phyloP scores from a whole-genome alignment of 1,284 basidiomycete genomes.

The Malassezia vespertilionis region DNA sequence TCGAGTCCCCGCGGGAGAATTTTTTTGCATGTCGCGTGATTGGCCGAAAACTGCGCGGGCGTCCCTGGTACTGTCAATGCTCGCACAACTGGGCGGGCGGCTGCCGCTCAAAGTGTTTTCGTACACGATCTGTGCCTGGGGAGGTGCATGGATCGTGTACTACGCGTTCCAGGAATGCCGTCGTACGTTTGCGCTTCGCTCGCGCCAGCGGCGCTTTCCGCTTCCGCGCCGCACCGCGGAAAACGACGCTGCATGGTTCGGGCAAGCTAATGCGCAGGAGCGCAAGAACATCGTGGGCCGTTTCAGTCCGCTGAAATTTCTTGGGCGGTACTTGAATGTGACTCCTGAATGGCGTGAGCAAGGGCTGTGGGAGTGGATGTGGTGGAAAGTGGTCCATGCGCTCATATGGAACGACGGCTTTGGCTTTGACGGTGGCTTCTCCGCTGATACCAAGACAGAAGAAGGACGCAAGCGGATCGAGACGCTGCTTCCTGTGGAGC shows the following conservation, averaged over 20 bases:
- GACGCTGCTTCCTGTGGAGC: constrained; percentile 24
- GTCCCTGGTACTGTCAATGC: too few species aligned
- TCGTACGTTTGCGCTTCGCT: constrained; percentile 17
- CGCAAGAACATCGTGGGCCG: constrained; percentile 47
- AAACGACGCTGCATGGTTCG: constrained; percentile 22
- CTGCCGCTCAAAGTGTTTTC: too few species aligned
- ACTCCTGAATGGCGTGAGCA: constrained; percentile 51
- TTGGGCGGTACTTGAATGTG: constrained; percentile 48
- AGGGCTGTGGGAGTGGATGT: constrained; percentile 47
- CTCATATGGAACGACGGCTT: constrained; percentile 27
- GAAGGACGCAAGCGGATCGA: constrained; percentile 23
- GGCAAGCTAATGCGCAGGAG: constrained; percentile 36
- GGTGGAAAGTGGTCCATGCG: constrained; percentile 27
- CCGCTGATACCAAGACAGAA: constrained; percentile 21
- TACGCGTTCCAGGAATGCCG: constrained; percentile 30
- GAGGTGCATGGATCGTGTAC: constrained; percentile 26
- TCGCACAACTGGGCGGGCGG: too few species aligned
- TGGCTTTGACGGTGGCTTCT: constrained; percentile 41
- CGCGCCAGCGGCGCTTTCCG: constrained; percentile 20
- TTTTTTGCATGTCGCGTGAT: too few species aligned
- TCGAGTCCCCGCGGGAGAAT: constrained; percentile 22
- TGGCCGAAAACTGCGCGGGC: too few species aligned
- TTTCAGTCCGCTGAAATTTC: constrained; percentile 34
- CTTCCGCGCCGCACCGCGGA: constrained; percentile 9
- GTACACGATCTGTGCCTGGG: not conserved